These are phyloP conservation scores for Scytalidium sp. DNA, from an alignment of 2,329 filamentous ascomycete genomes.

Conservation along the genomic window DNA sequence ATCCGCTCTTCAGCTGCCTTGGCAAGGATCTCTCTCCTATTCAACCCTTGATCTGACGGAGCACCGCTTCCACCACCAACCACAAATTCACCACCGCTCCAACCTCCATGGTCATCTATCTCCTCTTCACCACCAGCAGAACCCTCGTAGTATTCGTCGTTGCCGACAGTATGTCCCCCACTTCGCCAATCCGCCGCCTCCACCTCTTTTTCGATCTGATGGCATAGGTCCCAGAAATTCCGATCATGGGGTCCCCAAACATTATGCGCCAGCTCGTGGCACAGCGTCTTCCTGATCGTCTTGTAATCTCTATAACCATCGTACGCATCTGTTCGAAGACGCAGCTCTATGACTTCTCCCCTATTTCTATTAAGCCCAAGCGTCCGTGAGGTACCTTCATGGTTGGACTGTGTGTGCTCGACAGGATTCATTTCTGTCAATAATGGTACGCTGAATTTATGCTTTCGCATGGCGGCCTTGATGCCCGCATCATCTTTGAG, in stretches of 20 bases:
- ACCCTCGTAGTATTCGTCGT: conserved; percentile 55
- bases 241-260: conserved; percentile 81
- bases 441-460: conserved; percentile 79
- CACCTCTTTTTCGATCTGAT: conserved; percentile 84
- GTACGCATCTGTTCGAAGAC: conserved; percentile 88
- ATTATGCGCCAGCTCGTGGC: conserved; percentile 94
- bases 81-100: conserved; percentile 77
- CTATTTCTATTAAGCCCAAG: conserved; percentile 83
- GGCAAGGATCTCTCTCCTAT: conserved; percentile 71
- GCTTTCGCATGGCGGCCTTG: conserved; percentile 75
- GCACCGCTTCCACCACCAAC: conserved; percentile 51
- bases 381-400: conserved; percentile 71
- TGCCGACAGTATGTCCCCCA: conserved; percentile 61
- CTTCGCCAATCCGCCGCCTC: conserved; percentile 74
- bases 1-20: conserved; percentile 64
- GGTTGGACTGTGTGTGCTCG: conserved; percentile 68
- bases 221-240: conserved; percentile 86
- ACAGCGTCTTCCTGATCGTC: conserved; percentile 86
- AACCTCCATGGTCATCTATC: conserved; percentile 68
- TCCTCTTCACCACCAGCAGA: conserved; percentile 44
- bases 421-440: conserved; percentile 95
- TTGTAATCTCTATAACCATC: conserved; percentile 93
- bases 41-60: conserved; percentile 42
- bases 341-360: conserved; percentile 86
- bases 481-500: conserved; percentile 84